Percentiles rank a stretch among this genome's conserved stretches.
These are phyloP conservation scores for Fusarium sp. DNA, from an alignment of 2,329 filamentous ascomycete genomes.

Conservation along the genomic window DNA sequence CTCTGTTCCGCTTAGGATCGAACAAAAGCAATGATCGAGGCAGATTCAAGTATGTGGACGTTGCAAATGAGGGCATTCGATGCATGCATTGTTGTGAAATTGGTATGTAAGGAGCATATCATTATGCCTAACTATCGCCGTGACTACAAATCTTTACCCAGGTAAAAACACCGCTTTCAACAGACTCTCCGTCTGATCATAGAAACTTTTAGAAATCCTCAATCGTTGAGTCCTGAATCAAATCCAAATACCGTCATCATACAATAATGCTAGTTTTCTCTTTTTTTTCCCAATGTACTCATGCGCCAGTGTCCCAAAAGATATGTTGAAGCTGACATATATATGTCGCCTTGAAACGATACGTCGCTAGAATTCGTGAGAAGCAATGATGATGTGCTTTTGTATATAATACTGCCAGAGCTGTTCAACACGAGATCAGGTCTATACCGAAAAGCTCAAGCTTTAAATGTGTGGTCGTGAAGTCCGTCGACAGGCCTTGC, in stretches of 20 bases:
- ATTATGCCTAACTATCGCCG: slow-evolving; percentile 1
- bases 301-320: slow-evolving; percentile 16
- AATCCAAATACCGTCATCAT: slow-evolving; percentile 9
- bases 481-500: slow-evolving; percentile 31
- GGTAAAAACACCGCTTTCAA: slow-evolving; percentile 10
- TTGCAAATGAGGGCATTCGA: slow-evolving; percentile 26
- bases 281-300: slow-evolving; percentile 21
- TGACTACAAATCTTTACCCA: slow-evolving; percentile 6
- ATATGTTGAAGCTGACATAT: slow-evolving; percentile 3
- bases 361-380: slow-evolving; percentile 15
- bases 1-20: background rate
- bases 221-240: slow-evolving; percentile 5
- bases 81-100: slow-evolving; percentile 7
- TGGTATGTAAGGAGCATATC: background rate
- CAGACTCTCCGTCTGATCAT: slow-evolving; percentile 27
- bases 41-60: background rate
- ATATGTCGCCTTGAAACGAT: slow-evolving; percentile 15
- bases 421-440: slow-evolving; percentile 11
- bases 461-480: slow-evolving; percentile 22
- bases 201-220: slow-evolving; percentile 21
- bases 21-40: background rate
- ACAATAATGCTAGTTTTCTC: slow-evolving; percentile 10
- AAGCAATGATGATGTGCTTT: slow-evolving; percentile 32
- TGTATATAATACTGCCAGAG: slow-evolving; percentile 31
- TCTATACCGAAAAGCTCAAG: slow-evolving; percentile 25